Conservation (phyloP, 2,329 filamentous ascomycete genomes). For the Zasmidium citrigriseum region DNA sequence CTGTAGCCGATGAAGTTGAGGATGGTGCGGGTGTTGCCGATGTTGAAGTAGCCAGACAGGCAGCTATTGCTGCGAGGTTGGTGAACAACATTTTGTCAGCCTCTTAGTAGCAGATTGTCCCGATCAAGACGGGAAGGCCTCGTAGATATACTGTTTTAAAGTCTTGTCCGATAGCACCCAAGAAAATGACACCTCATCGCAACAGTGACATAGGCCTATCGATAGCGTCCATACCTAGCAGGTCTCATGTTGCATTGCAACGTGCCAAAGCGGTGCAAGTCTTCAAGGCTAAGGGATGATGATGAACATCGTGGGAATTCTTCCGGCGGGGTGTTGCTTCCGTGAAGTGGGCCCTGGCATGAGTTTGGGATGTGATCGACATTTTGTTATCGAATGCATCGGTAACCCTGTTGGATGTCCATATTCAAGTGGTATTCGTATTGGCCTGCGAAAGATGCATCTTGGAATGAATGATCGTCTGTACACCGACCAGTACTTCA, state of each 20-base stretch:
- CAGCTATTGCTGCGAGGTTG: background rate
- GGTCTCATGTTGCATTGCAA: slow-evolving; percentile 8
- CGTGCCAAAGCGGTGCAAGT: background rate
- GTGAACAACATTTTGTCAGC: background rate
- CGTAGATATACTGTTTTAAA: background rate
- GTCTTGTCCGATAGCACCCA: background rate
- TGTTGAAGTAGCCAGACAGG: background rate
- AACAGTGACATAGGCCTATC: slow-evolving; percentile 5
- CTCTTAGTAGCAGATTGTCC: too few species aligned
- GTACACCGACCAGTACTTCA: too few species aligned
- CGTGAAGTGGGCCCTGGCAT: slow-evolving; percentile 2
- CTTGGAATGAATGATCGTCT: too few species aligned
- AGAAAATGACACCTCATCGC: background rate
- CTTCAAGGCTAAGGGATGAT: background rate
- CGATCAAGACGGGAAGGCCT: too few species aligned
- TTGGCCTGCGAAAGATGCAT: too few species aligned
- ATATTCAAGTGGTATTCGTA: too few species aligned
- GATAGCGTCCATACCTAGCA: slow-evolving; percentile 4
- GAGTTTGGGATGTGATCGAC: background rate
- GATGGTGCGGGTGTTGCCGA: background rate
- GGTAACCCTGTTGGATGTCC: background rate
- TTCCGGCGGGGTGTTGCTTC: slow-evolving; percentile 12
- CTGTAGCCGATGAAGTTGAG: background rate
- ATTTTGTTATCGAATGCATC: background rate
- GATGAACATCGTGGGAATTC: background rate